Evolutionary conservation across 129 eudicot genomes (phyloP), one percentile per base, ranked within the genome.

Genomic region (Ambrosia trifida): DNA sequence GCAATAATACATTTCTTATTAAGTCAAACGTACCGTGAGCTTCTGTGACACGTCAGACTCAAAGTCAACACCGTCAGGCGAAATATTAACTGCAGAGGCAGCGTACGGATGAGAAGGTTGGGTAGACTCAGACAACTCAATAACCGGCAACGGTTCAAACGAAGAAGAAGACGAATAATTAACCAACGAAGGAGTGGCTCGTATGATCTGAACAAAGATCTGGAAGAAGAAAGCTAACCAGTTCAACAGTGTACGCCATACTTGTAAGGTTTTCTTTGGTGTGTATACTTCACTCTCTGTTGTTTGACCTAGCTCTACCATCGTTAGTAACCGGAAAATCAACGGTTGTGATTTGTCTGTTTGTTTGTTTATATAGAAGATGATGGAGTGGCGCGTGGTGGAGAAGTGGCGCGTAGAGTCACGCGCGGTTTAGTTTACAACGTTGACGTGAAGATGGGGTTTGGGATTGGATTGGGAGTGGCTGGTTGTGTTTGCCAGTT

Each of bases 191-290:
- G 97, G 99, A 57, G 98, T 87, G 8, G 92, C 98, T 43, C 82
- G 82, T 30, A 94, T 77, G 94, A 95, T 95, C 96, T 95, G 99
- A 60, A 87, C 63, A 44, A 95, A 95, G 96, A 95, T 90, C 94
- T 95, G 99, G 45, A 90, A 86, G 74, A 95, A 80, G 72, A 95
- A 90, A 38, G 89, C 81, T 40, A 95, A 36, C 97, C 99, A 95
- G 85, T 90, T 90, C 72, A 90, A 36, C 57, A 95, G 80, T 13
- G 97, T 77, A 64, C 83, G 73, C 99, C 97, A 94, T 72, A 87
- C 85, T 62, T 89, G 98, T 43, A 85, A 66, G 24, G 91, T 85
- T 64, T 81, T 86, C 78, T 89, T 83, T 36, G 90, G 89, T 79
- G 89, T 84, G 82, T 89, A 87, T 14, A 85, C 90, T 52, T 89